Evolutionary conservation across 108 stramenopile species (phyloP).

Genomic region (Conticribra weissflogii): DNA sequence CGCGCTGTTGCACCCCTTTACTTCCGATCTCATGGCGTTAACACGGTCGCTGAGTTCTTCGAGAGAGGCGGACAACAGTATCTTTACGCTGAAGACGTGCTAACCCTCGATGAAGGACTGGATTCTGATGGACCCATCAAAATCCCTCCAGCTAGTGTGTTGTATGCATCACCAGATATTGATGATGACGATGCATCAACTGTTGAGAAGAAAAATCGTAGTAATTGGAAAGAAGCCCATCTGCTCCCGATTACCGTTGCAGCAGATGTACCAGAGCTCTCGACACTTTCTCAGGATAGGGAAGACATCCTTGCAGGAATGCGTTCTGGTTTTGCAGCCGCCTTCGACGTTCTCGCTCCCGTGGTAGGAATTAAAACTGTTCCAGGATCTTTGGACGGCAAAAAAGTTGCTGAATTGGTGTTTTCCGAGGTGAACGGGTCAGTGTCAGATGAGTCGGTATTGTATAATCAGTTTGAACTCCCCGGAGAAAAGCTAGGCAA

Average conservation of each 20-base stretch:
- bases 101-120: conserved; percentile 68
- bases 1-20: conserved; percentile 72
- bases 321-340: conserved; percentile 71
- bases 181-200: conserved; percentile 18
- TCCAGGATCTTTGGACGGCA: conserved; percentile 28
- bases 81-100: conserved; percentile 77
- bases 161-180: conserved; percentile 56
- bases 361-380: conserved; percentile 35
- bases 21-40: conserved; percentile 65
- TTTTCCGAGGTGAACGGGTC: conserved; percentile 29
- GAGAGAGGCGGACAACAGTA: conserved; percentile 83
- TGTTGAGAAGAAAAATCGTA: conserved; percentile 17
- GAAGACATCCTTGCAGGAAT: conserved; percentile 72
- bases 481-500: conserved; percentile 33
- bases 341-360: conserved; percentile 72
- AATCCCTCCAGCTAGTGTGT: conserved; percentile 73
- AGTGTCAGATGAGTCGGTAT: conserved; percentile 4
- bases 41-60: conserved; percentile 71
- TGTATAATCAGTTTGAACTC: conserved; percentile 11
- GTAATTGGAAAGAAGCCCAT: conserved; percentile 68
- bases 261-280: conserved; percentile 58
- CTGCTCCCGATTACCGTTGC: conserved; percentile 72
- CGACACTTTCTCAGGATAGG: conserved; percentile 62
- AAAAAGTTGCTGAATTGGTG: conserved; percentile 36
- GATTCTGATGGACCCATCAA: conserved; percentile 40